A percentile compares a stretch with the other conserved stretches of the same genome.
Evolutionary conservation across 371 early-diverging fungal species (phyloP).

Genomic region (Rhizopus stolonifer): DNA sequence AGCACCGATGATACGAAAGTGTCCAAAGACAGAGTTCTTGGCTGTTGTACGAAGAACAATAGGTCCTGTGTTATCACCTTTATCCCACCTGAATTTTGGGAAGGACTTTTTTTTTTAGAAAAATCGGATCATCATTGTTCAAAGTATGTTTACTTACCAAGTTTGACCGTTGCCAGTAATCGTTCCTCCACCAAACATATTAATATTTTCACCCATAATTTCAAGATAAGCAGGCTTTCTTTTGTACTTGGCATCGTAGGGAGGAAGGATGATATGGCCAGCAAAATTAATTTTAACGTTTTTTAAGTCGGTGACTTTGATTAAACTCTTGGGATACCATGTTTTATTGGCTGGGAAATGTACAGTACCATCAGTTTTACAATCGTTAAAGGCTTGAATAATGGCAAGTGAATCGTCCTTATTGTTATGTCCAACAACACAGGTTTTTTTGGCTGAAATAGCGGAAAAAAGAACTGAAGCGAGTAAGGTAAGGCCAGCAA

Average conservation of each 20-base stretch:
- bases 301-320: constrained; percentile 20
- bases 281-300: constrained; percentile 32
- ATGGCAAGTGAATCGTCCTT: constrained; percentile 29
- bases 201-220: constrained; percentile 28
- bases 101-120: constrained; percentile 28
- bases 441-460: constrained; percentile 4
- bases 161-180: constrained; percentile 33
- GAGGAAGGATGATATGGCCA: constrained; percentile 28
- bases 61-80: constrained; percentile 28
- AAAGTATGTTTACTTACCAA: constrained; percentile 14
- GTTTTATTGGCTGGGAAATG: constrained; percentile 22
- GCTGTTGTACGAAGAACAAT: constrained; percentile 30
- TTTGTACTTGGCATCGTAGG: constrained; percentile 21
- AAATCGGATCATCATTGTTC: neutral
- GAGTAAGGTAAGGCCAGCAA: too few relatives aligned
- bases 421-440: constrained; percentile 18
- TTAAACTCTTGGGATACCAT: constrained; percentile 25
- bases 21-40: constrained; percentile 27
- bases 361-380: constrained; percentile 34
- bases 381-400: constrained; percentile 25
- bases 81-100: constrained; percentile 34
- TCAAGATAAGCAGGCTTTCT: constrained; percentile 27
- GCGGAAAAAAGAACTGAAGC: too few relatives aligned
- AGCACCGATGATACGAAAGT: constrained; percentile 28
- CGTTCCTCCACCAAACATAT: constrained; percentile 19